Evolutionary conservation across 2,329 filamentous ascomycete genomes (phyloP).

Genomic region (Colletotrichum musae): DNA sequence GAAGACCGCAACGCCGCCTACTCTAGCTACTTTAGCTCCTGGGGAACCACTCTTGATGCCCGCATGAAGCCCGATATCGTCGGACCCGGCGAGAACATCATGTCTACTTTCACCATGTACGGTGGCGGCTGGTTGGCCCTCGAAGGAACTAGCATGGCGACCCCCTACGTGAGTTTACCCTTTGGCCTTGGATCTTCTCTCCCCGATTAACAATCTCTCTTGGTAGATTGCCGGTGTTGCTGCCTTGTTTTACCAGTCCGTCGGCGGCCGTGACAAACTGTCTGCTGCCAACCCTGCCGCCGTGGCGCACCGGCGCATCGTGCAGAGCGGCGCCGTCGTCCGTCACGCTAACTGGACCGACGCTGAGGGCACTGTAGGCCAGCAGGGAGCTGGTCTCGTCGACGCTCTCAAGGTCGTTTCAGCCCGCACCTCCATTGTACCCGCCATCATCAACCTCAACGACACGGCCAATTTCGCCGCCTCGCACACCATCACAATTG

Average conservation of each 20-base stretch:
- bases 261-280: slow-evolving; percentile 47
- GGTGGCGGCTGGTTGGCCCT: neutral
- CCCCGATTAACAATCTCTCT: neutral
- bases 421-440: slow-evolving; percentile 54
- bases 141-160: slow-evolving; percentile 64
- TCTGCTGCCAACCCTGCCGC: slow-evolving; percentile 44
- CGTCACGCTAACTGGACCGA: slow-evolving; percentile 38
- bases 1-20: neutral
- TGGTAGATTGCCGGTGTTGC: slow-evolving; percentile 56
- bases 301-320: slow-evolving; percentile 47
- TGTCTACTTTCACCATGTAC: neutral
- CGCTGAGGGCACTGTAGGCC: slow-evolving; percentile 40
- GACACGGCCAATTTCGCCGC: slow-evolving; percentile 57
- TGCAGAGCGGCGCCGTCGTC: slow-evolving; percentile 36
- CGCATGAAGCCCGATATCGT: slow-evolving; percentile 69
- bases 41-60: slow-evolving; percentile 73
- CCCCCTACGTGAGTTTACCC: slow-evolving; percentile 49
- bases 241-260: slow-evolving; percentile 50
- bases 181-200: no score
- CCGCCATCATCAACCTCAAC: slow-evolving; percentile 56
- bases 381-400: slow-evolving; percentile 58
- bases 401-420: slow-evolving; percentile 57
- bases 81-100: slow-evolving; percentile 59
- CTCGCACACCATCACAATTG: slow-evolving; percentile 47
- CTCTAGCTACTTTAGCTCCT: slow-evolving; percentile 66